A percentile compares a stretch with the other conserved stretches of the same genome.
phyloP scores from a whole-genome alignment of 2,329 filamentous ascomycete genomes.

The Aspergillus hiratsukae region DNA sequence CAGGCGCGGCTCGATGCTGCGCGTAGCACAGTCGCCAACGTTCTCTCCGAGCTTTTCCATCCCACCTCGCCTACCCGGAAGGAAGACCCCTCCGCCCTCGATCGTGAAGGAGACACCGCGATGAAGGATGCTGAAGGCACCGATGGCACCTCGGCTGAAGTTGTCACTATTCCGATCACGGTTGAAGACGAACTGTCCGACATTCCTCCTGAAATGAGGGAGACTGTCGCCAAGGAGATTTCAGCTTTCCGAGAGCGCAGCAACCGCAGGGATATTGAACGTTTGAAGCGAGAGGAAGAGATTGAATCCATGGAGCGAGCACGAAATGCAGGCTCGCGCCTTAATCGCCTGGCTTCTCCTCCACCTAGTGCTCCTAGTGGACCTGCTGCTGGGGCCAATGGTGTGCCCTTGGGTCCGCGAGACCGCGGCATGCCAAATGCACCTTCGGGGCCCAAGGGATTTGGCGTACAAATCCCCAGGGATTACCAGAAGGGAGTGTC shows the following conservation, averaged over 20 bases:
- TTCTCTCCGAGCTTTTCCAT: conserved; percentile 68
- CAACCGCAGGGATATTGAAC: conserved; percentile 81
- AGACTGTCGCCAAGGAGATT: conserved; percentile 90
- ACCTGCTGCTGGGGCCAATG: conserved; percentile 62
- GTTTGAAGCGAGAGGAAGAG: conserved; percentile 83
- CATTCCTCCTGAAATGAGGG: conserved; percentile 93
- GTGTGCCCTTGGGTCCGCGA: conserved; percentile 70
- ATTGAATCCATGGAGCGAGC: conserved; percentile 80
- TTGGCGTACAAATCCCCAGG: conserved; percentile 59
- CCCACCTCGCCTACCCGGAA: conserved; percentile 51
- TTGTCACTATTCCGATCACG: conserved; percentile 82
- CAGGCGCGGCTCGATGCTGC: conserved; percentile 68
- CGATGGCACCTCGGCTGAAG: conserved; percentile 65
- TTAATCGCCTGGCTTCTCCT: conserved; percentile 68
- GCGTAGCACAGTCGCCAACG: conserved; percentile 61
- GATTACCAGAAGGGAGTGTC: conserved; percentile 73
- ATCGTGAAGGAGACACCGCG: conserved; percentile 61
- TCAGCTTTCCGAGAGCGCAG: conserved; percentile 90
- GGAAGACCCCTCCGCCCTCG: conserved; percentile 45
- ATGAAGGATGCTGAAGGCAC: conserved; percentile 62
- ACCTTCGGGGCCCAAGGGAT: conserved; percentile 65
- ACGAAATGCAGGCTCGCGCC: conserved; percentile 60
- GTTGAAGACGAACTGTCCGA: conserved; percentile 92
- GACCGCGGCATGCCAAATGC: conserved; percentile 66
- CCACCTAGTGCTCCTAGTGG: conserved; percentile 59